These are phyloP conservation scores for Cymbopogon flexuosus DNA, from an alignment of 202 grass and related monocot species.

Conservation along the genomic window DNA sequence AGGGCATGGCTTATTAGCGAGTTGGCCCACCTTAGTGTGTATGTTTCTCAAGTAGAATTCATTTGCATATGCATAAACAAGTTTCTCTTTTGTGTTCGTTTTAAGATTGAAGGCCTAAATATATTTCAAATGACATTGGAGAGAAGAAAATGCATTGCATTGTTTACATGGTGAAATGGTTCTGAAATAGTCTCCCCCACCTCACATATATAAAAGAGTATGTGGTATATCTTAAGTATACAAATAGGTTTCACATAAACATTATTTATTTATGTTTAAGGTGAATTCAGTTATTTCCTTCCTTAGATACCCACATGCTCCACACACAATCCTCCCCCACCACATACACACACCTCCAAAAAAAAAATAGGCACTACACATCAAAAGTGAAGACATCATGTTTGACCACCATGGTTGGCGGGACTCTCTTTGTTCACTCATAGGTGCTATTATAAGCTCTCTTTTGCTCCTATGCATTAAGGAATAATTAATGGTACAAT, in stretches of 20 bases:
- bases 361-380: not conserved
- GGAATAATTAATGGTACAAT: not conserved
- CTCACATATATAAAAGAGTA: not conserved
- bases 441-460: not conserved
- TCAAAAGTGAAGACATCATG: not conserved
- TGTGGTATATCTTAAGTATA: not conserved
- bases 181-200: not conserved
- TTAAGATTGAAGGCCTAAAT: too few relatives aligned
- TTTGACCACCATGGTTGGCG: not conserved
- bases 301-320: not conserved
- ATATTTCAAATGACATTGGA: too few relatives aligned
- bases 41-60: too few relatives aligned
- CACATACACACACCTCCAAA: not conserved
- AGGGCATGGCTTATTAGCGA: too few relatives aligned
- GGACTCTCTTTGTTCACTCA: not conserved
- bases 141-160: too few relatives aligned
- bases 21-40: too few relatives aligned
- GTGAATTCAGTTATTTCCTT: not conserved
- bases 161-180: too few relatives aligned
- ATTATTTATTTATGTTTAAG: not conserved
- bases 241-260: not conserved
- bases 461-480: not conserved
- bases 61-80: too few relatives aligned
- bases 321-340: not conserved
- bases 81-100: too few relatives aligned